These are phyloP conservation scores for Pulveroboletus sp. DNA, from an alignment of 768 basidiomycete species.

Conservation along the genomic window DNA sequence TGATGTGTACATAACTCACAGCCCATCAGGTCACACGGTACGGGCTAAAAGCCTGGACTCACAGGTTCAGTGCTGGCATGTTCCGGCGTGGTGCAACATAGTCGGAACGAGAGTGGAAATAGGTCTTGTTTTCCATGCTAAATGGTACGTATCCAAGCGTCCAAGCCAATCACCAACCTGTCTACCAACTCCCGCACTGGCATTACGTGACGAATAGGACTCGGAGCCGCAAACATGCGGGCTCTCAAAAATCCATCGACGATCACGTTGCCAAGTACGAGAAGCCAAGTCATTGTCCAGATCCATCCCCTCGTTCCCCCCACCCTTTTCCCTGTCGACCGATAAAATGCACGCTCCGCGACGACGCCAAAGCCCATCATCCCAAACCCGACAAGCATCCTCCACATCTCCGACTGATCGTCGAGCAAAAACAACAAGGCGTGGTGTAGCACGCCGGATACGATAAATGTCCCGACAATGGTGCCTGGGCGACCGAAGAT, in stretches of 20 bases:
- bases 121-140: neutral
- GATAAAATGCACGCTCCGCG: neutral
- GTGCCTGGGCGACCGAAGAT: slow-evolving; percentile 46
- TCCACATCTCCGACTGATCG: slow-evolving; percentile 14
- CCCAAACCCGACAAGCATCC: too few relatives aligned
- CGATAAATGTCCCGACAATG: slow-evolving; percentile 52
- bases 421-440: slow-evolving; percentile 53
- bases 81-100: too few relatives aligned
- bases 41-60: too few relatives aligned
- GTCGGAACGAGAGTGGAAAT: too few relatives aligned
- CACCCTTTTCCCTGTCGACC: neutral
- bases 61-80: too few relatives aligned
- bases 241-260: slow-evolving; percentile 1
- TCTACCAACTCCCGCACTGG: neutral
- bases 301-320: neutral
- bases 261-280: neutral
- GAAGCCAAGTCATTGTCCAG: neutral
- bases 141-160: slow-evolving; percentile 5
- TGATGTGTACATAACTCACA: too few relatives aligned
- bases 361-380: too few relatives aligned
- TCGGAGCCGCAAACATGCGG: slow-evolving; percentile 1
- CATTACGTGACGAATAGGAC: neutral
- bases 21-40: too few relatives aligned
- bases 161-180: slow-evolving; percentile 3
- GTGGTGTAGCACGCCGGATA: slow-evolving; percentile 56